These are phyloP conservation scores for Diaporthe sp. DNA, from an alignment of 2,329 filamentous ascomycete genomes.

Conservation along the genomic window DNA sequence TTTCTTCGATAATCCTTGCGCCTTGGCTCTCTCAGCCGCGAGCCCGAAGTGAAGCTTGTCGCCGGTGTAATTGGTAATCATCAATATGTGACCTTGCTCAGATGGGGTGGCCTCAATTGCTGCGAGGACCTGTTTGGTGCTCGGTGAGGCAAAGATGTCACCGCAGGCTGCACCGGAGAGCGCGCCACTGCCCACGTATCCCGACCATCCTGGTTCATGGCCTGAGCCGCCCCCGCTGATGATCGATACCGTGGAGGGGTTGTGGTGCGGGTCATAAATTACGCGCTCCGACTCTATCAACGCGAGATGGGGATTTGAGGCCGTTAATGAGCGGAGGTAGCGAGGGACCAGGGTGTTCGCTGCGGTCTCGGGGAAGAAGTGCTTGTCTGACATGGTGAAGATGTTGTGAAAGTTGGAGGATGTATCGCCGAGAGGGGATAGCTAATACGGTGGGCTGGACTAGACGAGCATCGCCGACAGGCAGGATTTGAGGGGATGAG, in stretches of 20 bases:
- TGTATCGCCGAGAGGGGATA: not conserved
- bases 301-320: constrained; percentile 16
- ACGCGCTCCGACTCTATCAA: constrained; percentile 23
- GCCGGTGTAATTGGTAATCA: constrained; percentile 83
- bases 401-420: not conserved
- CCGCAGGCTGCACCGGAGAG: constrained; percentile 79
- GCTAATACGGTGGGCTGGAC: not conserved
- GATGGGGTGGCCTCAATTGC: constrained; percentile 74
- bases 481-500: not conserved
- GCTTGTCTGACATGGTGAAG: constrained; percentile 63
- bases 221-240: constrained; percentile 70
- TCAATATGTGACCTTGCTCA: constrained; percentile 75
- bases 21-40: constrained; percentile 80
- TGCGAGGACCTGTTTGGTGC: constrained; percentile 78
- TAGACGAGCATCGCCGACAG: not conserved
- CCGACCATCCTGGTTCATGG: constrained; percentile 66
- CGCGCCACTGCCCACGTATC: constrained; percentile 68
- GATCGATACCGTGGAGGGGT: constrained; percentile 61
- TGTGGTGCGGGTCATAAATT: constrained; percentile 62
- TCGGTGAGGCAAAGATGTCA: constrained; percentile 81
- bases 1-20: constrained; percentile 68
- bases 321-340: constrained; percentile 52
- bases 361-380: constrained; percentile 65
- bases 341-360: constrained; percentile 61
- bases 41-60: constrained; percentile 82